Evolutionary conservation across 495 filamentous ascomycete genomes (phyloP), one percentile per base, ranked within the genome.

Genomic region (Aspergillus homomorphus): DNA sequence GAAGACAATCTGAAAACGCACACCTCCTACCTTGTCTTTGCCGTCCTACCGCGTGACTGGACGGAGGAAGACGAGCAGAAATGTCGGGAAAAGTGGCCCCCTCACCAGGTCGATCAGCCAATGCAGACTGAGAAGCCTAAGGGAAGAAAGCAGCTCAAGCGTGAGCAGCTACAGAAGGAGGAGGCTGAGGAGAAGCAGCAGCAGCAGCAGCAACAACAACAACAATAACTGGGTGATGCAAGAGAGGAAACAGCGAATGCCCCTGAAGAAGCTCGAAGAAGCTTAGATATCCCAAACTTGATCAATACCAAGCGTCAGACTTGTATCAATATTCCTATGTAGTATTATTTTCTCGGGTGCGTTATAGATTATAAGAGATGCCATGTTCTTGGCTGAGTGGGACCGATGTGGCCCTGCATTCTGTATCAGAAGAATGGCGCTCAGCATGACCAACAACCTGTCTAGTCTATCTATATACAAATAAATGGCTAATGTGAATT

Each of bases 11-110:
- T 97, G 28, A 96, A 96, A 81, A 92, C 85, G 10, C 94, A 99
- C 72, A 99, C 94, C 0, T 91, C 87, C 14, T 99, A 98, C 71
- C 80, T 99, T 16, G 88, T 95, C 6, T 98, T 99, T 81, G 94
- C 95, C 1, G 75, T 94, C 5, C 73, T 99, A 53, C 95, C 95
- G 14, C 77, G 84, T 51, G 87, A 88, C 53, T 98, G 94, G 95
- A 85, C 75, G 0, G 87, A 84, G 50, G 89, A 88, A 61, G 89
- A 96, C 64, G 94, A 99, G 73, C 76, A 79, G n/a, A 78, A 73
- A 16, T 89, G 85, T 26, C 71, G 73, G 46, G 80, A 76, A 57
- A 81, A 77, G 58, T 93, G 87, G 81, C 79, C 83, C 3, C 76
- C 84, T 9, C 61, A 69, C n/a, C 62, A 57, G 50, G 24, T 73